Evolutionary conservation across 345 rosid genomes (phyloP), one percentile per base, ranked within the genome.

Genomic region (Bruguiera sexangula): DNA sequence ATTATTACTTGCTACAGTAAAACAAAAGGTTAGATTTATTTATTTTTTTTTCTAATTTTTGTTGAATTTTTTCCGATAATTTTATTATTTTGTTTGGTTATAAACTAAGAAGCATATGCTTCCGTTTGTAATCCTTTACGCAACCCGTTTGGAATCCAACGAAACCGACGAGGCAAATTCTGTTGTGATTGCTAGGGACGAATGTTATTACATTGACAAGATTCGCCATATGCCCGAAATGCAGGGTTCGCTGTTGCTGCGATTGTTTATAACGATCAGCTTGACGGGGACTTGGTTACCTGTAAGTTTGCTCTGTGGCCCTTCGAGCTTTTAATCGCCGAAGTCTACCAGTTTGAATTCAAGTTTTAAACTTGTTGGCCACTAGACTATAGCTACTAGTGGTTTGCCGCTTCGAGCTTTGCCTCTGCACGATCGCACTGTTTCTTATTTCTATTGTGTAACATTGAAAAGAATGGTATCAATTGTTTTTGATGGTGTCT

Each of bases 181-280:
- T 18, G 89, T 79, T 31, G 75, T 91, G 73, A 83, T 87, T 0
- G 79, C 80, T 61, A 75, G 97, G 62, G 92, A 95, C 10, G 72
- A 77, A 57, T 91, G 97, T 46, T 70, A 86, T 61, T 91, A 87
- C 64, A 80, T 85, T 63, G 91, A 89, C 8, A 91, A 87, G 79
- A 74, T 91, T 2, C 63, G 75, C 31, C 83, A 85, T 48, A 85
- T 48, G 89, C 87, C 3, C 94, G 85, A 67, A 73, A 19, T 32
- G 79, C 71, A 0, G 92, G 92, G 11, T 88, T 82, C 58, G 73
- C 60, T 26, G 73, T 54, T 26, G 91, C 92, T 32, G 95, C 78
- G 37, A 84, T 88, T 58, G 91, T 91, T 6, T 88, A 71, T 16
- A 85, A 89, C 70, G 84, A 91, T 70, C 71, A 75, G 55, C 78